Base-by-base conservation (phyloP, 108 stramenopile species). In the Parmales sp. region DNA sequence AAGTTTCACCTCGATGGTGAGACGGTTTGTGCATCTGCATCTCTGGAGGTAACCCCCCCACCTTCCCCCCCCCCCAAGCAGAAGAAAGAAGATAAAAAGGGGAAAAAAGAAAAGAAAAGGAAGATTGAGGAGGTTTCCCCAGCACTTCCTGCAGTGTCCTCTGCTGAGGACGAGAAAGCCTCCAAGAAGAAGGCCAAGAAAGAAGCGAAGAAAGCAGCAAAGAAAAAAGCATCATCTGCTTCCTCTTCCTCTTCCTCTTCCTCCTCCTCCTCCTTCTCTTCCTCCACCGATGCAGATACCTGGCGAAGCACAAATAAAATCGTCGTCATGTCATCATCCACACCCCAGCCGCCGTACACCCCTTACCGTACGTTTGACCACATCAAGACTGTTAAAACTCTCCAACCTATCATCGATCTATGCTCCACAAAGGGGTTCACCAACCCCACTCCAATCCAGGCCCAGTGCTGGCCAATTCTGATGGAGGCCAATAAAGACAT, bases 401-500 rank as follows among this genome's bases (percentile, higher is more conserved):
- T 87, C 70, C 39, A 54, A 39, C 68, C 77, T 31, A 51, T 86
- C 11, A 66, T 69, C 38, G 31, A 13, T n/a, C 74, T 88, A 45
- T 73, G 63, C 46, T 66, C 66, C 38, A 23, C 67, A 11, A 90
- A 93, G 75, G 76, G 76, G 16, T 98, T 95, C 78, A 66, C 67
- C 41, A 81, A 68, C 63, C 97, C 97, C 11, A 88, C 91, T 63
- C 95, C 95, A 7, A 97, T 98, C 72, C 97, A 98, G 75, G 90
- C 95, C 7, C 90, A 97, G 76, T 94, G 95, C 64, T 99, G 98
- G 98, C 91, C 90, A 28, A 70, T 82, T 50, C 66, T 84, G 25
- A 34, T 66, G 48, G 16, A 39, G 39, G 31, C 44, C 28, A 2
- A 3, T 25, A 3, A 45, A 28, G 68, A 96, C 75, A 69, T 93